Evolutionary conservation across 2,329 filamentous ascomycete genomes (phyloP).

Genomic region (Aspergillus floridensis): DNA sequence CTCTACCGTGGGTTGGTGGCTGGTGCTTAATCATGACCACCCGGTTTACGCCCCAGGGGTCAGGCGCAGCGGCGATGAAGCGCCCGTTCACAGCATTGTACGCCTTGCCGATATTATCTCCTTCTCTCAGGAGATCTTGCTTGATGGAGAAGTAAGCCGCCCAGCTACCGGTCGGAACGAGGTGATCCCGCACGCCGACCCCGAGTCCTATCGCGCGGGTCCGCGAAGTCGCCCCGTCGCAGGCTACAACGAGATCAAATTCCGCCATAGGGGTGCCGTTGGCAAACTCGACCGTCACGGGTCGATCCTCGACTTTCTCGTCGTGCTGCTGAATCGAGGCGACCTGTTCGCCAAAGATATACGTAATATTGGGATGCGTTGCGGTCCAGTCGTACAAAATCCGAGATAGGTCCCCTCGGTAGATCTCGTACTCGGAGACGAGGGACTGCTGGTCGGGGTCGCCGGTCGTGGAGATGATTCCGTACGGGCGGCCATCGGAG

Average conservation of each 20-base stretch:
- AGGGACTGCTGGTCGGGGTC: neutral
- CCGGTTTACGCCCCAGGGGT: neutral
- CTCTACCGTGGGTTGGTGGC: neutral
- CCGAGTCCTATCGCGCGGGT: neutral
- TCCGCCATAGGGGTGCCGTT: neutral
- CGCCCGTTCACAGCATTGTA: neutral
- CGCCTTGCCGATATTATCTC: neutral
- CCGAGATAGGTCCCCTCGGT: neutral
- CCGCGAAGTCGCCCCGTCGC: conserved; percentile 1
- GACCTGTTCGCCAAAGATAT: conserved; percentile 4
- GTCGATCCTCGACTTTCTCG: neutral
- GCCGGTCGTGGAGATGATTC: neutral
- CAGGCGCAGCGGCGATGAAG: neutral
- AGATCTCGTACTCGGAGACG: conserved; percentile 1
- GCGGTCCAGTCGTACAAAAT: neutral
- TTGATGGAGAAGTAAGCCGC: neutral
- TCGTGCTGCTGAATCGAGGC: neutral
- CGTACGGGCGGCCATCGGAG: neutral
- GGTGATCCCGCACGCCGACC: neutral
- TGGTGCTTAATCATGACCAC: neutral
- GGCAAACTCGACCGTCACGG: neutral
- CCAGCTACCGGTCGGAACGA: neutral
- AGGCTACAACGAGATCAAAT: neutral
- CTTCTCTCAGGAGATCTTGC: neutral
- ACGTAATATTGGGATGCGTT: neutral